A percentile compares a stretch with the other conserved stretches of the same genome.
These are phyloP conservation scores for Suillus occidentalis DNA, from an alignment of 768 basidiomycete species.

Conservation along the genomic window DNA sequence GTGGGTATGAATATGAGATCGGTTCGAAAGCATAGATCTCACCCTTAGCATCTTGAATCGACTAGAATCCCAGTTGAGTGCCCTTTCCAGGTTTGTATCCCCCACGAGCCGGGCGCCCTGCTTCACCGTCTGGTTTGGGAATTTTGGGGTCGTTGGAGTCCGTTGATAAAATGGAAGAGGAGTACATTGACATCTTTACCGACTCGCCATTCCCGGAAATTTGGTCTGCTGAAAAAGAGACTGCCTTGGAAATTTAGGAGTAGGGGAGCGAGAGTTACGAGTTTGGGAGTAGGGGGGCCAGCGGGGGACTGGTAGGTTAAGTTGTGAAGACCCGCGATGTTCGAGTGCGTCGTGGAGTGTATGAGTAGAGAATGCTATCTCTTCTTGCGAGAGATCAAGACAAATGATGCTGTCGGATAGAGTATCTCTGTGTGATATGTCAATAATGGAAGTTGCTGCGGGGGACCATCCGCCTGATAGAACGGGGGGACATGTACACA, in stretches of 20 bases:
- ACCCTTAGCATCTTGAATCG: background rate
- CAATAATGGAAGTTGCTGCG: no score
- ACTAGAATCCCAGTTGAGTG: no score
- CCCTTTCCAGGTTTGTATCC: constrained; percentile 14
- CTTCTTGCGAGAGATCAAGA: background rate
- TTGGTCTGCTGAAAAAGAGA: background rate
- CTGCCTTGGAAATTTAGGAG: background rate
- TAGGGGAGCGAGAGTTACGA: background rate
- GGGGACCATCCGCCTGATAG: background rate
- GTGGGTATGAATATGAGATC: background rate
- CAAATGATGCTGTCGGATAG: no score
- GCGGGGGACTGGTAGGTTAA: background rate
- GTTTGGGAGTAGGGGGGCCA: no score
- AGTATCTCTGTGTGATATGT: no score
- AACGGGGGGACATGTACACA: background rate
- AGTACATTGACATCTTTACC: background rate
- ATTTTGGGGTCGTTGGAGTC: no score
- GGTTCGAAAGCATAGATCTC: background rate
- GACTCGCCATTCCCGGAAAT: background rate
- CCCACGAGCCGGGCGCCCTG: constrained; percentile 10
- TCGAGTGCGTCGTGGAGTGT: background rate
- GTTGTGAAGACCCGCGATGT: background rate
- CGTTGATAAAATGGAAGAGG: no score
- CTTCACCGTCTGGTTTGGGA: background rate
- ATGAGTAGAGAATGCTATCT: background rate